These are phyloP conservation scores for Picochlorum costavermella DNA, from an alignment of 139 green algal genomes.

Conservation along the genomic window DNA sequence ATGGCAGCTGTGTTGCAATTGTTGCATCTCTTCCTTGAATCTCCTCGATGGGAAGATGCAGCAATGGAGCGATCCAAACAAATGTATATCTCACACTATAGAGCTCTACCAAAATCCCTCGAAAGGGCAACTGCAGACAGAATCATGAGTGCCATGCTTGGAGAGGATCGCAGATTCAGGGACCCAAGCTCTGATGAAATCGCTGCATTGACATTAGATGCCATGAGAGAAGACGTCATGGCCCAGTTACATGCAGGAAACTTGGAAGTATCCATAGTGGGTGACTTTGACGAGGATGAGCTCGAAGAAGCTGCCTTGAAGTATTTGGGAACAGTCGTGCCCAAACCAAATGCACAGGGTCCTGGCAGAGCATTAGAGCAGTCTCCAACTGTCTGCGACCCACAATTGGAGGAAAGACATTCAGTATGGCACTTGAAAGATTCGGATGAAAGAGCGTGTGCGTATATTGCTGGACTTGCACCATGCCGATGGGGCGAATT, in stretches of 20 bases:
- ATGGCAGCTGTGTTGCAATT: conserved; percentile 48
- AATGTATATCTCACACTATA: conserved; percentile 61
- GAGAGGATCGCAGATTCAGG: conserved; percentile 65
- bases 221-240: conserved; percentile 52
- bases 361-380: background rate
- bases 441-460: conserved; percentile 88
- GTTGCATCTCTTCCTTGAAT: conserved; percentile 62
- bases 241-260: conserved; percentile 57
- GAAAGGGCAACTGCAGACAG: conserved; percentile 75
- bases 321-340: conserved; percentile 63
- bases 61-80: conserved; percentile 74
- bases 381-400: conserved; percentile 20
- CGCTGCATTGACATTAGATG: conserved; percentile 73
- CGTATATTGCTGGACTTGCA: conserved; percentile 81
- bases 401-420: conserved; percentile 36
- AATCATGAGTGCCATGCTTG: conserved; percentile 79
- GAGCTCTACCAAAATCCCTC: conserved; percentile 70
- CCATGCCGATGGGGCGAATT: conserved; percentile 76
- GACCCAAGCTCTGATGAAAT: conserved; percentile 76
- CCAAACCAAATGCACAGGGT: background rate
- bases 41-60: conserved; percentile 41
- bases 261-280: conserved; percentile 71
- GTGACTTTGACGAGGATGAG: conserved; percentile 75
- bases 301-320: conserved; percentile 29
- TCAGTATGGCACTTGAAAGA: conserved; percentile 65